Conservation (phyloP, 495 filamentous ascomycete species). For the Penicillium daleae region DNA sequence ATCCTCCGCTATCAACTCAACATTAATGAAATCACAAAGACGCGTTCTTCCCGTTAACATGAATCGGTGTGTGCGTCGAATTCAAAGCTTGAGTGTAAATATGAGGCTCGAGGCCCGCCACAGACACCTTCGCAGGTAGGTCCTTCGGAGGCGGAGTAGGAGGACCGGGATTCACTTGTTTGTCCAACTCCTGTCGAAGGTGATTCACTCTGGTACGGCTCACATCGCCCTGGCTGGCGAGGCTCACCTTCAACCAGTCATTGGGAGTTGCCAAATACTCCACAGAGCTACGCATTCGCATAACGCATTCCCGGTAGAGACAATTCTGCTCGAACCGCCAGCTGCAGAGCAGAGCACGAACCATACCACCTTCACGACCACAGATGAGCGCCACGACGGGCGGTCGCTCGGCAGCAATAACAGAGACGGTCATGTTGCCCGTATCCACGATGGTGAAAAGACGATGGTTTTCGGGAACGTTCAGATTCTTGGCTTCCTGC, state of each 20-base stretch:
- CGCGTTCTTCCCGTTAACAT: neutral
- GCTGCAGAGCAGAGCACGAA: slow-evolving; percentile 40
- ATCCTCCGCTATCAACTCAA: neutral
- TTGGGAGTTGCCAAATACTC: slow-evolving; percentile 18
- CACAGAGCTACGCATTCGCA: slow-evolving; percentile 22
- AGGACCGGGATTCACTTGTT: neutral
- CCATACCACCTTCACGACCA: slow-evolving; percentile 47
- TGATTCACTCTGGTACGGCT: slow-evolving; percentile 3
- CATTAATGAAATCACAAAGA: neutral
- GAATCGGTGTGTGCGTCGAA: neutral
- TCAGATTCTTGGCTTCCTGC: slow-evolving; percentile 1
- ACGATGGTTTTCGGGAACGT: slow-evolving; percentile 16
- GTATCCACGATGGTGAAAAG: slow-evolving; percentile 23
- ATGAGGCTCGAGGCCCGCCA: neutral
- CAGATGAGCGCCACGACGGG: slow-evolving; percentile 40
- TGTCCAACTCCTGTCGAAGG: neutral
- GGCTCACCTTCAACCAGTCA: slow-evolving; percentile 24
- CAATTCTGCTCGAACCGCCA: slow-evolving; percentile 25
- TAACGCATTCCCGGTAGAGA: slow-evolving; percentile 19
- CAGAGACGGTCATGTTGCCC: slow-evolving; percentile 3
- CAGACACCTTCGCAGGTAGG: neutral
- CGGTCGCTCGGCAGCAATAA: slow-evolving; percentile 40
- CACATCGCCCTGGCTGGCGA: slow-evolving; percentile 22
- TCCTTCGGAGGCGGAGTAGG: neutral
- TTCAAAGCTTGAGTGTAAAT: neutral